phyloP scores from a whole-genome alignment of 1,284 basidiomycete species.

The Cryptococcus sp. region DNA sequence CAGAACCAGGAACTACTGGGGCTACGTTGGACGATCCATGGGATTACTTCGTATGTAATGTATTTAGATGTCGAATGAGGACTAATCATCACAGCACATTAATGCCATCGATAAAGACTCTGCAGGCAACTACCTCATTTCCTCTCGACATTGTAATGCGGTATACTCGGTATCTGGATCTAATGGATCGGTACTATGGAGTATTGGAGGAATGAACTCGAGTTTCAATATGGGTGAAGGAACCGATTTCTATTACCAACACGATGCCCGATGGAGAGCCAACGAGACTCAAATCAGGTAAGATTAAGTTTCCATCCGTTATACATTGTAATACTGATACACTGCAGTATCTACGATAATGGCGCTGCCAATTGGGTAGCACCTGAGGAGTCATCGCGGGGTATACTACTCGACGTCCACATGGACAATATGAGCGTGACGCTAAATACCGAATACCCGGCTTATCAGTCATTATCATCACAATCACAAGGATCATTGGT shows the following conservation, averaged over 20 bases:
- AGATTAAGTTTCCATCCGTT: neutral
- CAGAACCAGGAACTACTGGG: slow-evolving; percentile 19
- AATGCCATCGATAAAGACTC: slow-evolving; percentile 38
- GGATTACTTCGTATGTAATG: slow-evolving; percentile 23
- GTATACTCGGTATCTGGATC: slow-evolving; percentile 32
- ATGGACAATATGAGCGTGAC: slow-evolving; percentile 13
- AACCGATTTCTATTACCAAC: slow-evolving; percentile 26
- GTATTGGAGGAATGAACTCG: slow-evolving; percentile 31
- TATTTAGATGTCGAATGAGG: neutral
- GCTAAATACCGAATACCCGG: slow-evolving; percentile 17
- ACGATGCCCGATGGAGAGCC: slow-evolving; percentile 29
- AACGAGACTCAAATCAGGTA: slow-evolving; percentile 13
- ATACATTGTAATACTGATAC: neutral
- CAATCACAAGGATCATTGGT: slow-evolving; percentile 30
- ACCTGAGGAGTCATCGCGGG: slow-evolving; percentile 18
- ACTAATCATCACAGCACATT: slow-evolving; percentile 23
- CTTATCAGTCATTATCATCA: slow-evolving; percentile 21
- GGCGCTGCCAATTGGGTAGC: slow-evolving; percentile 19
- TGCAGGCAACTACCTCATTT: slow-evolving; percentile 39
- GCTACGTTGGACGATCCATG: slow-evolving; percentile 9
- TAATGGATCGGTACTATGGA: slow-evolving; percentile 34
- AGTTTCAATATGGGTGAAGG: slow-evolving; percentile 24
- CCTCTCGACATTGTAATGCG: slow-evolving; percentile 33
- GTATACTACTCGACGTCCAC: slow-evolving; percentile 29
- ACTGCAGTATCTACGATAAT: slow-evolving; percentile 35